Base-by-base conservation (phyloP, 495 filamentous ascomycete species). In the Penicillium bialowiezense region DNA sequence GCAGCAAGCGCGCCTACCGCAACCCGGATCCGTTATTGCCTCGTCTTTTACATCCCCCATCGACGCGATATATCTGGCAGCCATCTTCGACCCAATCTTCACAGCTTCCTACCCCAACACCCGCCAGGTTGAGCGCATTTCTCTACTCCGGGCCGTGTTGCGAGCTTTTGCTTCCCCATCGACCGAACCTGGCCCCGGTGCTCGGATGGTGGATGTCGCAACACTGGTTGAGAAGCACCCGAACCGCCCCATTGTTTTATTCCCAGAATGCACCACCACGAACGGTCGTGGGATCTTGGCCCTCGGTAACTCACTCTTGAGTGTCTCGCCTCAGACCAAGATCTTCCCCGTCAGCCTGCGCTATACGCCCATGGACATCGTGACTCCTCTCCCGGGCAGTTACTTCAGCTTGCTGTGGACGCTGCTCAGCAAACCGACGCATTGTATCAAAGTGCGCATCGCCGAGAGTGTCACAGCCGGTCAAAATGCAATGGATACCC, bases 51-150 rank as follows among this genome's bases (percentile, higher is more conserved):
- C 90, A 23, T 92, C 87, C 1, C 93, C 93, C 2, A 81, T 99
- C 61, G 93, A 99, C 64, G 86, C 89, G 4, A 71, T 99, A 28
- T 97, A 97, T 66, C 83, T 99, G n/a, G 90, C 92, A 37, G 90
- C 90, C 24, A 90, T 98, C 58, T 98, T 97, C 72, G 89, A 95
- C 67, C 91, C 91, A 15, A 77, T 99, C 64, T 97, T 99, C 71
- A 92, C 89, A 28, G 77, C 84, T 14, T 86, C 81, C 8, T 95
- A 89, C 63, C 90, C 91, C 0, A 69, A 74, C 52, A 84, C 82
- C 0, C 79, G 80, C 26, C 80, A 83, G 33, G 88, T 97, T 21
- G 81, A 86, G 45, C 83, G 73, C 31, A 81, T 97, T 39, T 84
- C 85, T 3, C 83, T 97, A 3, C 72, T 90, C 24, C 70, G 79